Percentiles rank a stretch among this genome's conserved stretches.
These are phyloP conservation scores for Endoconidiophora polonica DNA, from an alignment of 2,329 filamentous ascomycete genomes.

Conservation along the genomic window DNA sequence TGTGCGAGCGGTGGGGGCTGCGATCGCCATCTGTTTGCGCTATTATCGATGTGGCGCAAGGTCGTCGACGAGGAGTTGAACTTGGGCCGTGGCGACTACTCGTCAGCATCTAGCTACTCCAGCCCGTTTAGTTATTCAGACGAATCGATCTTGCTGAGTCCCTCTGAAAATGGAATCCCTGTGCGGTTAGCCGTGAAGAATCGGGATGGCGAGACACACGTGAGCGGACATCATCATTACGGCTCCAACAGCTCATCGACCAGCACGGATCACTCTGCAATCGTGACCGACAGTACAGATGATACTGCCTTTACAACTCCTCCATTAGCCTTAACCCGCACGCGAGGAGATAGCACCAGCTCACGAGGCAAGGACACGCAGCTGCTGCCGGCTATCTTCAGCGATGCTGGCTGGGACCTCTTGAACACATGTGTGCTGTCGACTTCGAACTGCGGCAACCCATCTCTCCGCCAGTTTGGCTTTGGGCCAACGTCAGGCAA, in stretches of 20 bases:
- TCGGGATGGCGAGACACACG: too few species aligned
- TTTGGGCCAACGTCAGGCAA: constrained; percentile 90
- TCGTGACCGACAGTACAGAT: background rate
- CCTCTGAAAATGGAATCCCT: background rate
- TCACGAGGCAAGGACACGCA: constrained; percentile 31
- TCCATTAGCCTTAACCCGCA: background rate
- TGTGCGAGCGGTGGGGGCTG: constrained; percentile 83
- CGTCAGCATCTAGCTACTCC: constrained; percentile 31
- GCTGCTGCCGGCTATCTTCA: constrained; percentile 62
- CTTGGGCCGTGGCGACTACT: constrained; percentile 43
- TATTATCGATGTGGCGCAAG: constrained; percentile 91
- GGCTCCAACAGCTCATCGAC: background rate
- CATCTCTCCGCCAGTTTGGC: constrained; percentile 82
- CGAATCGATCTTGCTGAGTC: background rate
- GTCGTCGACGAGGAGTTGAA: constrained; percentile 54
- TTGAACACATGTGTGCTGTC: constrained; percentile 88
- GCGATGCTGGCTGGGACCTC: constrained; percentile 82
- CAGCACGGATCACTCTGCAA: background rate
- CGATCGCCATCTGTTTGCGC: constrained; percentile 81
- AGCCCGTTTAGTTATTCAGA: constrained; percentile 1
- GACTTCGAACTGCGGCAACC: constrained; percentile 98
- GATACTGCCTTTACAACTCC: background rate
- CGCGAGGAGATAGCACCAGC: constrained; percentile 12
- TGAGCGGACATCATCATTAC: constrained; percentile 14
- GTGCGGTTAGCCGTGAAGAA: too few species aligned